Evolutionary conservation across 2,329 filamentous ascomycete genomes (phyloP), one percentile per base, ranked within the genome.

Genomic region (Calcarisporium arbuscula): DNA sequence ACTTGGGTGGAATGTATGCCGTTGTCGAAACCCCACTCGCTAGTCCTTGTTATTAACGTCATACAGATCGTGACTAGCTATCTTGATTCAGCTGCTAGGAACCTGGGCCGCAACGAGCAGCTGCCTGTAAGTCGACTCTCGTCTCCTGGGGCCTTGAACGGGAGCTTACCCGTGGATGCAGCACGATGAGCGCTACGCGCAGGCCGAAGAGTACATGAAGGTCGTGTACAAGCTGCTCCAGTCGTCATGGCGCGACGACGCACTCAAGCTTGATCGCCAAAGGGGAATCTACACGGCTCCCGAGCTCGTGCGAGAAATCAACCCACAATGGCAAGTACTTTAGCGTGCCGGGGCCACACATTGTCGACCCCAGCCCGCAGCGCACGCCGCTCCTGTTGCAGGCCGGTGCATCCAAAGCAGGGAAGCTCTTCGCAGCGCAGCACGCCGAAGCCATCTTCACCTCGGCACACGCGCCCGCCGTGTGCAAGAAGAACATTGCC

Each of bases 381-480:
- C 62, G 81, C 4, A 83, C 80, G 2, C 82, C 82, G 0, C 63
- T 85, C 3, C 68, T 85, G 5, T 65, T 85, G 4, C 82, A 86
- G 53, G 82, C 82, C 0, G 82, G 82, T 0, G 81, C 80, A 0
- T 82, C 76, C 1, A 72, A 68, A 32, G 69, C 78, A 0, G 81
- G 80, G 3, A 82, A 80, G 52, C 55, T 60, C 0, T 85, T 86
- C 45, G 80, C 79, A 0, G 77, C 80, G 0, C 73, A 79, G 44
- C 79, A 85, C 49, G 82, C 81, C 1, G 82, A 86, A 48, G 80
- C 72, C 3, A 80, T 85, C 32, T 85, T 85, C 46, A 71, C 83
- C 1, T 79, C 74, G 0, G 77, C 77, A 0, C 80, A 84, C 50
- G 72, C 72, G 2, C 77, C 82, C 1, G 61, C 64, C 2, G 72